Conservation (phyloP, 208 protist genomes). For the Leishmania aethiopica region DNA sequence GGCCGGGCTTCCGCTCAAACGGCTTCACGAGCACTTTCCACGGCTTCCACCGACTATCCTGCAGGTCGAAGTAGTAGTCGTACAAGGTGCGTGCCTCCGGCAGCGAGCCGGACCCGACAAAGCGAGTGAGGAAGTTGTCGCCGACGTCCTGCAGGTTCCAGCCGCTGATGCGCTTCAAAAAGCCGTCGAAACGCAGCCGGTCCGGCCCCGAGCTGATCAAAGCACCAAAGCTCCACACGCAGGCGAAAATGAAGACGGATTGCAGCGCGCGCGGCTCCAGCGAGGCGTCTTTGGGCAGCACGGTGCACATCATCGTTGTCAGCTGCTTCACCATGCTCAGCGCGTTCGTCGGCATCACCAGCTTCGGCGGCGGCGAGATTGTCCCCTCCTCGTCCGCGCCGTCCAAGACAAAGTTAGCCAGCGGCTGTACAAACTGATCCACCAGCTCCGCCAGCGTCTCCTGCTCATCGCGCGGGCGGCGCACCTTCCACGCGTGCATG, state of each 20-base stretch:
- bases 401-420: slow-evolving; percentile 94
- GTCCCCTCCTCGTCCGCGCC: slow-evolving; percentile 86
- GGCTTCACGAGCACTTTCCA: slow-evolving; percentile 94
- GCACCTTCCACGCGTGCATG: slow-evolving; percentile 92
- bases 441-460: slow-evolving; percentile 92
- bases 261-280: slow-evolving; percentile 93
- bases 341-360: slow-evolving; percentile 86
- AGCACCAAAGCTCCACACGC: slow-evolving; percentile 97
- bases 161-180: slow-evolving; percentile 94
- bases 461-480: slow-evolving; percentile 83
- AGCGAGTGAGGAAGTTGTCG: slow-evolving; percentile 90
- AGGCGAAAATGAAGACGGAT: slow-evolving; percentile 95
- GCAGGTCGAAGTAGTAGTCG: slow-evolving; percentile 97
- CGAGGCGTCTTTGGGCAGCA: slow-evolving; percentile 69
- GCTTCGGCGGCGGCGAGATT: slow-evolving; percentile 64
- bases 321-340: slow-evolving; percentile 96
- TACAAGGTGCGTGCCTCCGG: slow-evolving; percentile 95
- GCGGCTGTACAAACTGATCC: slow-evolving; percentile 93
- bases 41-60: slow-evolving; percentile 94
- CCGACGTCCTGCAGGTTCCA: slow-evolving; percentile 93
- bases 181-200: slow-evolving; percentile 93
- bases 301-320: slow-evolving; percentile 90
- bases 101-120: slow-evolving; percentile 90
- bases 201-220: slow-evolving; percentile 79
- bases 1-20: slow-evolving; percentile 86